Evolutionary conservation across 2,329 filamentous ascomycete species (phyloP).

Genomic region (Verticillium longisporum): DNA sequence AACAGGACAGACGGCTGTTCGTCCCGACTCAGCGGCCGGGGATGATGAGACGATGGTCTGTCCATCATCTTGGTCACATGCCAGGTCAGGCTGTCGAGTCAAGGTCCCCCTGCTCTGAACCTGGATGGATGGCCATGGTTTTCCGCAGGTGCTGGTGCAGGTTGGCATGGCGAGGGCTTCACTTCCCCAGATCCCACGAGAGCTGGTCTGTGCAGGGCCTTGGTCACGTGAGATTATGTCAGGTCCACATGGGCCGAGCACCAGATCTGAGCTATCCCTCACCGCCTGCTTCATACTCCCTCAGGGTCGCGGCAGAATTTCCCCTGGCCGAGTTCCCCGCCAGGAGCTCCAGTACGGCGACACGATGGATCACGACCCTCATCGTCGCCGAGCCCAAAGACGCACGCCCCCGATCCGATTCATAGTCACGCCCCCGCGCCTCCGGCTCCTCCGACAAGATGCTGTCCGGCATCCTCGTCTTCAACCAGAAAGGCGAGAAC

Average conservation of each 20-base stretch:
- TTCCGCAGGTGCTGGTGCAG: neutral
- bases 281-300: conserved; percentile 2
- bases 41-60: neutral
- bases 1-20: neutral
- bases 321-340: conserved; percentile 4
- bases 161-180: neutral
- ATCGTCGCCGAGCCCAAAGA: neutral
- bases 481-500: conserved; percentile 99
- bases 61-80: neutral
- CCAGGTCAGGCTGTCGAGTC: neutral
- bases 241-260: neutral
- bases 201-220: neutral
- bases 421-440: neutral
- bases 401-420: too few species aligned
- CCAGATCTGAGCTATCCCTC: neutral
- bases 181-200: neutral
- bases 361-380: neutral
- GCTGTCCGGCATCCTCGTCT: conserved; percentile 95
- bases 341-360: conserved; percentile 1
- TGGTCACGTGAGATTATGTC: neutral
- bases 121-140: too few species aligned
- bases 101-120: neutral
- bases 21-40: neutral
- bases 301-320: conserved; percentile 9
- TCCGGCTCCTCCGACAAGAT: conserved; percentile 43